These are phyloP conservation scores for Penicillium frequentans DNA, from an alignment of 2,329 filamentous ascomycete genomes.

Conservation along the genomic window DNA sequence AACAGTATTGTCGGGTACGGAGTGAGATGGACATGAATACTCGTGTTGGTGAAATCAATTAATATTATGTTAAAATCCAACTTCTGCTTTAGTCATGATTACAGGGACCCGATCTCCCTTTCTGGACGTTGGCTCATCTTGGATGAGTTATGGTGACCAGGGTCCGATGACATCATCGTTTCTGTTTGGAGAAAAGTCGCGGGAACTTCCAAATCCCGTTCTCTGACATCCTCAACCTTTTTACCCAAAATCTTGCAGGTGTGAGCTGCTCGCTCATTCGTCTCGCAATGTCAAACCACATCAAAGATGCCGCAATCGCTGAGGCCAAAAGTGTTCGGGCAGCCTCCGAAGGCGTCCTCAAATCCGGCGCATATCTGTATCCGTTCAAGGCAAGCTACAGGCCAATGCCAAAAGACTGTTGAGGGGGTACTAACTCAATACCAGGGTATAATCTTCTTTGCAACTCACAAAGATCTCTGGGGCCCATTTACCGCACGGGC, in stretches of 20 bases:
- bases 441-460: constrained; percentile 62
- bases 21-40: neutral
- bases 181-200: neutral
- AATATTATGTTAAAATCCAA: neutral
- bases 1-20: neutral
- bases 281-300: constrained; percentile 46
- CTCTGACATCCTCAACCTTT: neutral
- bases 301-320: constrained; percentile 62
- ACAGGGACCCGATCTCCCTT: neutral
- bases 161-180: neutral
- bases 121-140: too few relatives aligned
- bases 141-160: neutral
- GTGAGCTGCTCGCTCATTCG: neutral
- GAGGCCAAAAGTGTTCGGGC: constrained; percentile 68
- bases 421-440: neutral
- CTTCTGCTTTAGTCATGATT: neutral
- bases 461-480: constrained; percentile 59
- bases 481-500: constrained; percentile 59
- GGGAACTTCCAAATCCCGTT: neutral
- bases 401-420: neutral
- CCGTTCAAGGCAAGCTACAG: constrained; percentile 63
- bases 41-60: too few relatives aligned
- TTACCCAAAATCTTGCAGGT: neutral
- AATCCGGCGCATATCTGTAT: constrained; percentile 80
- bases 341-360: constrained; percentile 67